A percentile compares a stretch with the other conserved stretches of the same genome.
phyloP scores from a whole-genome alignment of 75 land plant genomes.

The Cupressus sempervirens region DNA sequence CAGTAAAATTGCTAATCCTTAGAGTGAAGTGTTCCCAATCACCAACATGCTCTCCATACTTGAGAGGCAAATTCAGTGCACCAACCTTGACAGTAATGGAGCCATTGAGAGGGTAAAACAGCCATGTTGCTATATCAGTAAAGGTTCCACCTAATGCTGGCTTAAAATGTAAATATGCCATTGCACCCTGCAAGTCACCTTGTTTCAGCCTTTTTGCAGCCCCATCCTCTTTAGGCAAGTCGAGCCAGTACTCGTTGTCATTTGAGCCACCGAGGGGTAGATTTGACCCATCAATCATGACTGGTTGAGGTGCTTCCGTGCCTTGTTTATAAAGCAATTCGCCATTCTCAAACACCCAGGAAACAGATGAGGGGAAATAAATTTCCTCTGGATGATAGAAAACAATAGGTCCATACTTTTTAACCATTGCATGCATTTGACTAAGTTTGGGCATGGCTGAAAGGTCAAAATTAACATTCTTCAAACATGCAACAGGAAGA shows the following conservation, averaged over 20 bases:
- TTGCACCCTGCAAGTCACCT: conserved; percentile 23
- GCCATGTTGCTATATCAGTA: conserved; percentile 28
- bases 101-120: conserved; percentile 38
- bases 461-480: conserved; percentile 11
- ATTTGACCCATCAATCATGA: conserved; percentile 26
- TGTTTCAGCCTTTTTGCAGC: conserved; percentile 16
- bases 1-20: conserved; percentile 35
- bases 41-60: conserved; percentile 27
- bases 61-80: conserved; percentile 19
- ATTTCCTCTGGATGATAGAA: conserved; percentile 32
- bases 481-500: conserved; percentile 22
- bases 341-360: conserved; percentile 31
- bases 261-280: conserved; percentile 34
- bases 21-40: conserved; percentile 51
- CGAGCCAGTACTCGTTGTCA: conserved; percentile 33
- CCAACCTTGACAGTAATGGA: conserved; percentile 27
- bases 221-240: conserved; percentile 22
- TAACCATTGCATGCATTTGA: conserved; percentile 25
- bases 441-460: conserved; percentile 23
- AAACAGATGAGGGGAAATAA: conserved; percentile 28
- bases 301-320: conserved; percentile 3
- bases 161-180: conserved; percentile 29
- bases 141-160: conserved; percentile 27
- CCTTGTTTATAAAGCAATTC: conserved; percentile 16
- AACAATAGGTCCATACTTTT: conserved; percentile 21